Evolutionary conservation across 441 rosid species (phyloP).

Genomic region (Macaranga tanarius): DNA sequence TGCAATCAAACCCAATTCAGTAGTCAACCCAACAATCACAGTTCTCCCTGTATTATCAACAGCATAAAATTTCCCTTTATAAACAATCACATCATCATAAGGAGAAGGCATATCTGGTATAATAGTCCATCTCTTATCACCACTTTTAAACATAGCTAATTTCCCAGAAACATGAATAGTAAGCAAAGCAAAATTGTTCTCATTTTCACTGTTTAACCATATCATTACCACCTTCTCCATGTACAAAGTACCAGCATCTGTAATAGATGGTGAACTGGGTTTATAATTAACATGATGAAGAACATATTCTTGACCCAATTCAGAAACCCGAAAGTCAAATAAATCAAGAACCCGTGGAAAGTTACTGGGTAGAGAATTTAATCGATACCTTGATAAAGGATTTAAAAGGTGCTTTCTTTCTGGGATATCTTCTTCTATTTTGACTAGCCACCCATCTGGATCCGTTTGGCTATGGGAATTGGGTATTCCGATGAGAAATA

Average conservation of each 20-base stretch:
- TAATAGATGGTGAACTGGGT: constrained; percentile 17
- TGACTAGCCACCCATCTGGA: constrained; percentile 58
- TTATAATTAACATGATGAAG: constrained; percentile 46
- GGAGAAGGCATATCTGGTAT: constrained; percentile 76
- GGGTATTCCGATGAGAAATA: constrained; percentile 50
- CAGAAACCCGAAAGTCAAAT: constrained; percentile 40
- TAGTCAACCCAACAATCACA: constrained; percentile 49
- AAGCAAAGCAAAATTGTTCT: constrained; percentile 49
- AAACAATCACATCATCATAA: constrained; percentile 76
- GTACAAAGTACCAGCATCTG: constrained; percentile 45
- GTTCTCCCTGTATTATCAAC: constrained; percentile 77
- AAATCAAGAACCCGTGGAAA: constrained; percentile 54
- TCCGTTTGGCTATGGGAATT: constrained; percentile 24
- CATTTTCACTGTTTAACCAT: constrained; percentile 35
- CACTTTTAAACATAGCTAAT: constrained; percentile 64
- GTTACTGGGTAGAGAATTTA: constrained; percentile 33
- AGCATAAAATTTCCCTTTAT: constrained; percentile 56
- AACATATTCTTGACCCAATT: constrained; percentile 68
- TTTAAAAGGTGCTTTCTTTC: constrained; percentile 45
- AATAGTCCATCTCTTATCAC: constrained; percentile 62
- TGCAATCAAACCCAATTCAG: constrained; percentile 36
- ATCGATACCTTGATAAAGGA: constrained; percentile 51
- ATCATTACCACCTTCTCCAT: constrained; percentile 76
- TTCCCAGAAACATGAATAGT: constrained; percentile 86
- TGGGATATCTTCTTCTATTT: constrained; percentile 46